Evolutionary conservation across 139 green algal genomes (phyloP).

Genomic region (Micractinium sp.): DNA sequence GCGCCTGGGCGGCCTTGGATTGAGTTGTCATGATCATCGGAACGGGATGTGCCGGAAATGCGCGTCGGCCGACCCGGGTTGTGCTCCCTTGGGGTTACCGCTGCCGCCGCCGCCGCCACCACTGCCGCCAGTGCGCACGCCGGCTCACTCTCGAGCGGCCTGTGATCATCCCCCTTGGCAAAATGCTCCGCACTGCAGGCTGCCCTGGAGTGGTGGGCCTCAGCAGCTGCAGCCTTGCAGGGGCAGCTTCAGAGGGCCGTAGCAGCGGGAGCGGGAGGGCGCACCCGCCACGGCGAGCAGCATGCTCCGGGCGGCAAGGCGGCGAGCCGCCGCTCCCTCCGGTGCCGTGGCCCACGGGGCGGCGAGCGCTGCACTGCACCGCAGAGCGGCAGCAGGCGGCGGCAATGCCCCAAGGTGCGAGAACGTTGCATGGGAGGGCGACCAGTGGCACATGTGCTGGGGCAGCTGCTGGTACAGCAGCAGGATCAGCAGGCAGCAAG

Average conservation of each 20-base stretch:
- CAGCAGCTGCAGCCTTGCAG: not conserved
- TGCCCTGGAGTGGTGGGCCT: not conserved
- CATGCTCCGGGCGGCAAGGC: not conserved
- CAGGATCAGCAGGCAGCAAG: too few species aligned
- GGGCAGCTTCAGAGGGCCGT: not conserved
- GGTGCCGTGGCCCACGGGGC: not conserved
- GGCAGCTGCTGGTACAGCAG: too few species aligned
- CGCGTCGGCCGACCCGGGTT: not conserved
- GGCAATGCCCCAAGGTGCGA: not conserved
- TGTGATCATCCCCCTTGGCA: not conserved
- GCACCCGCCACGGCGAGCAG: not conserved
- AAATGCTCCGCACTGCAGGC: not conserved
- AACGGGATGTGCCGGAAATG: too few species aligned
- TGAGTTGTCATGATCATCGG: too few species aligned
- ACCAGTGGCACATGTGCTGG: too few species aligned
- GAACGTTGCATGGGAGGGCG: not conserved
- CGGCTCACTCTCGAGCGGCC: not conserved
- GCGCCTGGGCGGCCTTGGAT: too few species aligned
- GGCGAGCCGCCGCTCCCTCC: not conserved
- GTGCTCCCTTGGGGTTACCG: not conserved
- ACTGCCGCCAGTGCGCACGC: not conserved
- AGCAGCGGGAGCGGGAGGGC: not conserved
- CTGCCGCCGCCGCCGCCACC: not conserved
- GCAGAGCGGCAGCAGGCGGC: not conserved
- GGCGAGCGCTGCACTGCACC: constrained; percentile 5